These are phyloP conservation scores for Malus hybrid DNA, from an alignment of 331 rosid species.

Conservation along the genomic window DNA sequence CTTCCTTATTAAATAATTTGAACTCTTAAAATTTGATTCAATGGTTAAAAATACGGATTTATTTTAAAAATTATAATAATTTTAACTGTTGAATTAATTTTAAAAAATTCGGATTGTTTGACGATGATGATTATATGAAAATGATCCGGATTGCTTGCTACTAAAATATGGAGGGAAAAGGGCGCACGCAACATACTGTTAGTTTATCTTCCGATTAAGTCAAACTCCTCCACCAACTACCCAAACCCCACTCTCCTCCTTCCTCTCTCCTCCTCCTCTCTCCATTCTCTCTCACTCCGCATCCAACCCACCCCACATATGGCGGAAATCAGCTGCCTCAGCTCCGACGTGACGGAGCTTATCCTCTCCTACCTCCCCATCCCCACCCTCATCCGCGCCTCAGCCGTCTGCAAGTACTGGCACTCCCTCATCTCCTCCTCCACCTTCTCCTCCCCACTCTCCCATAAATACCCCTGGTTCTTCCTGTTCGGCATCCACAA, in stretches of 20 bases:
- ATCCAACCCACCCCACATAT: conserved; percentile 1
- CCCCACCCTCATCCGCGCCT: conserved; percentile 43
- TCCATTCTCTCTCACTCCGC: neutral
- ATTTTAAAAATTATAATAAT: too few species aligned
- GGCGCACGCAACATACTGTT: too few species aligned
- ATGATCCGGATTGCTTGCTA: too few species aligned
- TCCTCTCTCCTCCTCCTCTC: neutral
- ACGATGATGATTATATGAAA: too few species aligned
- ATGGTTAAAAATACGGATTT: too few species aligned
- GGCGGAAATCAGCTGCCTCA: conserved; percentile 44
- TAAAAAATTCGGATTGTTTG: too few species aligned
- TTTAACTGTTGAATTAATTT: too few species aligned
- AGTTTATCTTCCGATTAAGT: neutral
- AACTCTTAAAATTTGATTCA: too few species aligned
- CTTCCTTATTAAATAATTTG: too few species aligned
- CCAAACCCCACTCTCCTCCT: neutral
- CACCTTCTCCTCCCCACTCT: conserved; percentile 40
- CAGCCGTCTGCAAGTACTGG: conserved; percentile 79
- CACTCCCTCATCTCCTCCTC: conserved; percentile 46
- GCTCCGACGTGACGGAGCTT: conserved; percentile 48
- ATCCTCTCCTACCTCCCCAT: conserved; percentile 67
- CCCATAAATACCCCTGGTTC: conserved; percentile 55
- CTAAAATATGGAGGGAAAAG: too few species aligned
- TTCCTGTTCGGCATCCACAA: conserved; percentile 75
- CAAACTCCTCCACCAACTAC: neutral